Percentiles rank a stretch among this genome's conserved stretches.
phyloP scores from a whole-genome alignment of 768 basidiomycete genomes.

The Punctularia strigosozonata region DNA sequence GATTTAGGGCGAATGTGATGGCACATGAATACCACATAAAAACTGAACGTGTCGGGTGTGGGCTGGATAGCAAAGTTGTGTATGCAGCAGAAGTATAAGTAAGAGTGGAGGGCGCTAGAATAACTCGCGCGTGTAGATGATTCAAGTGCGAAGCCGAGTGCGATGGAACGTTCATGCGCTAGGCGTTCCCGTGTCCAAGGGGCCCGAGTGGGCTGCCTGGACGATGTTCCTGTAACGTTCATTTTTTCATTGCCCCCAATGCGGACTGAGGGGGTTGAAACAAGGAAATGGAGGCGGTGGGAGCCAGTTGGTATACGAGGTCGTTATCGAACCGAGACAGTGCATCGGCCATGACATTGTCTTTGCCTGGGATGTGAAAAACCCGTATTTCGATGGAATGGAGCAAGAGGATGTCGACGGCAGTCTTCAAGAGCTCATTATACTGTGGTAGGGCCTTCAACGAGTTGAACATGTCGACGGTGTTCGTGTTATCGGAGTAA shows the following conservation, averaged over 20 bases:
- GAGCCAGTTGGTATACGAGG: not conserved
- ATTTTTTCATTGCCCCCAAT: slow-evolving; percentile 15
- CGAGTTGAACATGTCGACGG: slow-evolving; percentile 17
- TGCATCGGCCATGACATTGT: slow-evolving; percentile 10
- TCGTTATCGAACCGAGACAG: slow-evolving; percentile 9
- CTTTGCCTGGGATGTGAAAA: slow-evolving; percentile 11
- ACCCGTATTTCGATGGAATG: slow-evolving; percentile 12
- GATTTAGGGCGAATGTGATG: slow-evolving; percentile 24
- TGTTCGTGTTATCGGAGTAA: slow-evolving; percentile 19
- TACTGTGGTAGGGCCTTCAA: slow-evolving; percentile 12
- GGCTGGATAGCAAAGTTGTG: slow-evolving; percentile 25
- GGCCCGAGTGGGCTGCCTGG: slow-evolving; percentile 19
- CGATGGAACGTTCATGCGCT: slow-evolving; percentile 18
- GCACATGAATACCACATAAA: slow-evolving; percentile 23
- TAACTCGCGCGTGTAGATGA: slow-evolving; percentile 14
- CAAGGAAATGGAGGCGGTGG: slow-evolving; percentile 2
- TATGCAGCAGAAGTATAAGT: slow-evolving; percentile 19
- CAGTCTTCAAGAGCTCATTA: slow-evolving; percentile 15
- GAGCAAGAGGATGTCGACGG: slow-evolving; percentile 11
- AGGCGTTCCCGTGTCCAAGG: slow-evolving; percentile 25
- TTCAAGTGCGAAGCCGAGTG: slow-evolving; percentile 20
- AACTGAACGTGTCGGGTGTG: slow-evolving; percentile 23
- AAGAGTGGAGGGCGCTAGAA: slow-evolving; percentile 24
- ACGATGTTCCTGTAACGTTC: slow-evolving; percentile 3
- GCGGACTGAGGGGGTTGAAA: slow-evolving; percentile 11